Base-by-base conservation (phyloP, 1,139 yeast species). In the Magnusiomyces ingens region DNA sequence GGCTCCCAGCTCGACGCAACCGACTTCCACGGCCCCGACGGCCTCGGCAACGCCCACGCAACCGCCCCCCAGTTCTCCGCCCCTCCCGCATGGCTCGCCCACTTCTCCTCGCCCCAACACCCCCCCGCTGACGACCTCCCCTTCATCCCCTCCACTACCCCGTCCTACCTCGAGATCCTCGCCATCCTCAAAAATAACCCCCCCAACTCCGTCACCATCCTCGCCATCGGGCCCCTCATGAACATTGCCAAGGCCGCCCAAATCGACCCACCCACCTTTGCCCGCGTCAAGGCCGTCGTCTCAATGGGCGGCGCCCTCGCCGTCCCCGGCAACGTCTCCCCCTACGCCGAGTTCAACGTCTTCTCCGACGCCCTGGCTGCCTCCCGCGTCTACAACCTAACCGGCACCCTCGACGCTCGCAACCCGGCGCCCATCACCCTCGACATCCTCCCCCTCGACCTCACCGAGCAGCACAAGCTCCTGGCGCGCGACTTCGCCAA, bases 311-410 rank as follows among this genome's bases (percentile, higher is more conserved):
- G 72, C 6, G 67, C 72, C 4, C 52, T 73, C 38, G 54, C 58
- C 10, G 61, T 55, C 32, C 69, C 72, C 2, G 77, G 77, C 13
- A 73, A 73, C 55, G 69, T 69, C 53, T 68, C 74, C 11, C 76
- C 77, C 1, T 51, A 60, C 15, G 75, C 75, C 1, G 77, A 73
- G 58, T 73, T 73, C 65, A 73, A 73, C 55, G 69, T 72, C 15
- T 71, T 63, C 54, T 70, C 75, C 1, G 77, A 73, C 53, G 69
- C 73, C 32, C 55, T 67, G 36, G 76, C 76, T 0, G 72, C 75
- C 1, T 72, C 75, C 0, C 62, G 62, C n/a, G 67, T 73, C 5
- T 69, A 67, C 43, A 67, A 74, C 1, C 62, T 68, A 37, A 68
- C 74, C 0, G 55, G 52, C 21, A 45, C 59, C 5, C 64, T 66